Base-by-base conservation (phyloP, 2,329 filamentous ascomycete species). In the Thelonectria rubi region DNA sequence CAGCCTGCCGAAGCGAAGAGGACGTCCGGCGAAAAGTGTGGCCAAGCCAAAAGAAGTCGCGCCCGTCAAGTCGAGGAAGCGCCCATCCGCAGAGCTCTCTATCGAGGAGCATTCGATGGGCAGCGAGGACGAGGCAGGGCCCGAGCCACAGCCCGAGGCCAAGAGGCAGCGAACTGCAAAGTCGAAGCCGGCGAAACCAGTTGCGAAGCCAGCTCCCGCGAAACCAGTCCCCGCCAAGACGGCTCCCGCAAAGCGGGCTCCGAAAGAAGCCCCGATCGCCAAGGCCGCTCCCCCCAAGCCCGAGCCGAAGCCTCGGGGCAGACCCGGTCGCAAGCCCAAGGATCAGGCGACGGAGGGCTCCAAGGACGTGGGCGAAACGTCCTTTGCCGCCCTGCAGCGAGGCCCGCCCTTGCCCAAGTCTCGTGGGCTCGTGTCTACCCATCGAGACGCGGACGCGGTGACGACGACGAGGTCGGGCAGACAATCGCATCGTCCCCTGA, bases 391-490 rank as follows among this genome's bases (percentile, higher is more conserved):
- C 3, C 76, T 86, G 10, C 83, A 85, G 39, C 82, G 82, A 9
- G 83, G 83, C 0, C 85, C 85, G 2, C 85, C 85, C 0, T 77
- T 87, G 53, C 85, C 85, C 53, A 85, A 81, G 69, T 77, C 80
- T 40, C 82, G 84, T 18, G 84, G 85, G 1, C 77, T 88, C 11
- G 80, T 86, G 21, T 85, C 84, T 52, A 74, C 82, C 54, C 81
- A 83, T 43, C 79, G 79, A 32, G 80, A 80, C 9, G 75, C 79
- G 1, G 82, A 88, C 55, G 80, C 78, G 24, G 80, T 86, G 64
- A 81, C 82, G 30, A 85, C 82, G 46, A 91, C 89, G 52, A 88
- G 93, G 55, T 94, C 90, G 12, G 94, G 93, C 2, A 87, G 95
- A 58, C 86, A 88, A 54, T 92, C 91, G 10, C 89, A 92, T 64